Conservation (phyloP, 179 eudicot species). For the Sideroxylon spinosum region DNA sequence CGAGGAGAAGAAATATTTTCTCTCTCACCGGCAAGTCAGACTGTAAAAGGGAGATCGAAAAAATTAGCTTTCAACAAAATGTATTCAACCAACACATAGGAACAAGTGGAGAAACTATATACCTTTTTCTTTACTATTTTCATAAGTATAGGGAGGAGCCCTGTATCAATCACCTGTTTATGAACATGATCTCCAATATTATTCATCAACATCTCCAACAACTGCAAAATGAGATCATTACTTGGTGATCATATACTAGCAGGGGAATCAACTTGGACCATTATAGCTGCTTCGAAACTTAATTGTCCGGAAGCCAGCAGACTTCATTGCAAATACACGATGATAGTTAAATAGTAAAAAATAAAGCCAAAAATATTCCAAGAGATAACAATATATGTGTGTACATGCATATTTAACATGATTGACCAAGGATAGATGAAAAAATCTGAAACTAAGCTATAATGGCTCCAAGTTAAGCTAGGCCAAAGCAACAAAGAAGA, state of each 20-base stretch:
- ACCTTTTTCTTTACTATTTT: constrained; percentile 96
- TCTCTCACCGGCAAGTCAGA: constrained; percentile 81
- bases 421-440: not conserved
- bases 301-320: not conserved
- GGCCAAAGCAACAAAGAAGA: not conserved
- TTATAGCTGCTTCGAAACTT: constrained; percentile 8
- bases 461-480: not conserved
- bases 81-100: not conserved
- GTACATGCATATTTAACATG: not conserved
- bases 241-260: constrained; percentile 11
- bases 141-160: constrained; percentile 64
- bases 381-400: not conserved
- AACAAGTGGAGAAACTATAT: not conserved
- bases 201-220: constrained; percentile 91
- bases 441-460: not conserved
- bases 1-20: constrained; percentile 90
- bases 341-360: not conserved
- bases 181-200: constrained; percentile 90
- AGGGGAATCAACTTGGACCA: constrained; percentile 9
- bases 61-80: not conserved
- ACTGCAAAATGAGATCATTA: constrained; percentile 36
- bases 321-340: constrained; percentile 2
- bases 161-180: constrained; percentile 80
- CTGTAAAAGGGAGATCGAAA: constrained; percentile 34
- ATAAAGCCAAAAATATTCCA: not conserved